Percentiles rank a stretch among this genome's conserved stretches.
These are phyloP conservation scores for Sclerotiophoma versabilis DNA, from an alignment of 2,329 filamentous ascomycete species.

Conservation along the genomic window DNA sequence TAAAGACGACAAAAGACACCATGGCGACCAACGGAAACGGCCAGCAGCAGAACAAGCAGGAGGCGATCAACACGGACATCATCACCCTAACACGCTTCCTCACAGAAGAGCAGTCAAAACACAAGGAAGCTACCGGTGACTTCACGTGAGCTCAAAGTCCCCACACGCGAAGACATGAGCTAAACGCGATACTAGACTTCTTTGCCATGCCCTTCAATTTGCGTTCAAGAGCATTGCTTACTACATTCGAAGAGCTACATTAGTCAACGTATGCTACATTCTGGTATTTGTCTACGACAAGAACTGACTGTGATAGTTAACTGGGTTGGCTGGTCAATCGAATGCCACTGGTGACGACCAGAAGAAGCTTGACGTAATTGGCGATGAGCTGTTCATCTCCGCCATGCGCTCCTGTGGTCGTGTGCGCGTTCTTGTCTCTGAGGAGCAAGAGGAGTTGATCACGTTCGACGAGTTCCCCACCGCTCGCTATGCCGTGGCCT, in stretches of 20 bases:
- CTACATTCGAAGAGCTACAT: constrained; percentile 94
- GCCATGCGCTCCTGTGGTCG: constrained; percentile 93
- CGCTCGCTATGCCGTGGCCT: constrained; percentile 90
- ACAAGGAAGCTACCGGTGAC: constrained; percentile 94
- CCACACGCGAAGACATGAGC: background rate
- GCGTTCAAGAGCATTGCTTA: constrained; percentile 99
- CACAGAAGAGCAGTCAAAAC: constrained; percentile 93
- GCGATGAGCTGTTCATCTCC: constrained; percentile 96
- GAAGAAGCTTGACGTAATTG: constrained; percentile 99
- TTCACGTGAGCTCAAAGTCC: constrained; percentile 73
- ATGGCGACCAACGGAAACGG: constrained; percentile 54
- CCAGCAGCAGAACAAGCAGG: constrained; percentile 59
- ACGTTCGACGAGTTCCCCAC: constrained; percentile 77
- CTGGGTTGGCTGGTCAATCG: constrained; percentile 90
- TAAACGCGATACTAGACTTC: constrained; percentile 66
- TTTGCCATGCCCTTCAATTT: constrained; percentile 98
- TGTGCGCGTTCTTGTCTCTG: constrained; percentile 91
- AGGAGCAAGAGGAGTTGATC: constrained; percentile 94
- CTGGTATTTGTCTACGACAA: background rate
- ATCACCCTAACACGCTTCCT: constrained; percentile 94
- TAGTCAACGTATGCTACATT: constrained; percentile 73
- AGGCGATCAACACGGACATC: constrained; percentile 95
- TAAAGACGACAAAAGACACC: background rate
- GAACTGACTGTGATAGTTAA: constrained; percentile 62
- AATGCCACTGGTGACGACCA: constrained; percentile 98